phyloP scores from a whole-genome alignment of 139 green algal species.

The Chlamydomonas urium region DNA sequence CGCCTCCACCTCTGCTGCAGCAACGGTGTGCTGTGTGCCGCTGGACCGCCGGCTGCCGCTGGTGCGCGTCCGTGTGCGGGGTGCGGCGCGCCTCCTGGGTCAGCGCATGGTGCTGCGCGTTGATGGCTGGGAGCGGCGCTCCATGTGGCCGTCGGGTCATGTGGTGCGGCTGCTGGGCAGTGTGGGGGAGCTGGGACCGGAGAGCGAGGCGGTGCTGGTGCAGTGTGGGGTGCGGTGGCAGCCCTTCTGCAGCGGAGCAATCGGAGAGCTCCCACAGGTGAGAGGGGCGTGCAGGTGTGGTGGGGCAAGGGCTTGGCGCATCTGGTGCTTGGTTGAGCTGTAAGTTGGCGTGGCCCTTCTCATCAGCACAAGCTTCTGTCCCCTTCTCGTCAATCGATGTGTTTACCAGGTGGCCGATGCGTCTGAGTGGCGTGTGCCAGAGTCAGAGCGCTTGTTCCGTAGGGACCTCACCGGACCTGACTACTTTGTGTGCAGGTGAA shows the following conservation, averaged over 20 bases:
- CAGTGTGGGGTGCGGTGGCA: constrained; percentile 24
- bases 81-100: background rate
- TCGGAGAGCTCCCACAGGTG: constrained; percentile 54
- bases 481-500: constrained; percentile 39
- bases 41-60: constrained; percentile 40
- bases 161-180: constrained; percentile 38
- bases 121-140: constrained; percentile 35
- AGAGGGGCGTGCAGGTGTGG: background rate
- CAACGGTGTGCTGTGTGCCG: constrained; percentile 37
- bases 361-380: background rate
- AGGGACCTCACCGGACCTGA: constrained; percentile 40
- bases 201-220: constrained; percentile 59
- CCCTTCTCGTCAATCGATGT: constrained; percentile 6
- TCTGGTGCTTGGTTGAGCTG: background rate
- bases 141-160: constrained; percentile 39
- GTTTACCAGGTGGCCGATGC: constrained; percentile 11
- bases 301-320: background rate
- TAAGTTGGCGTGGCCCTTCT: background rate
- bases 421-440: constrained; percentile 23
- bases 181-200: constrained; percentile 40
- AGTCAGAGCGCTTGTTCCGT: constrained; percentile 22
- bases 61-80: constrained; percentile 43
- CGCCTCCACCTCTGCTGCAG: constrained; percentile 3
- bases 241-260: constrained; percentile 55
- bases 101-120: constrained; percentile 52